Conservation (phyloP, 257 asterid genomes). For the Nicotiana undulata region DNA sequence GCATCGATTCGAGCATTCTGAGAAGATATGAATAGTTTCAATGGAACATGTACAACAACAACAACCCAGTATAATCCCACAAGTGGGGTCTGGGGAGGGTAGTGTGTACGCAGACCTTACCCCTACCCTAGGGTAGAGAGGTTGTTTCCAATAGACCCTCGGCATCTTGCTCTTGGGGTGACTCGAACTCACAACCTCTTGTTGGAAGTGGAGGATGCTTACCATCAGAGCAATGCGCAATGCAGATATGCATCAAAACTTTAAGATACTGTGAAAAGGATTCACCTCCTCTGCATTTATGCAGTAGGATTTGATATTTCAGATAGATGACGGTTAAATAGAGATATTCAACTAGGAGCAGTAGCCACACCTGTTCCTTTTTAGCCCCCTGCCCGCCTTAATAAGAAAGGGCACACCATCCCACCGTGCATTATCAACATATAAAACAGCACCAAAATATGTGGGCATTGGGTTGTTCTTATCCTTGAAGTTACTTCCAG, state of each 20-base stretch:
- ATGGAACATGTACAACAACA: background rate
- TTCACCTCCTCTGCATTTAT: background rate
- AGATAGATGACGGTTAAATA: background rate
- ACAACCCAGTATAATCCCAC: no score
- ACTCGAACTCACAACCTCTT: no score
- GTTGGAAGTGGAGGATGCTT: no score
- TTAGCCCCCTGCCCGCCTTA: conserved; percentile 42
- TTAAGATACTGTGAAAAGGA: background rate
- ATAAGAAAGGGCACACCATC: conserved; percentile 47
- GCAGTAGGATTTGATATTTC: background rate
- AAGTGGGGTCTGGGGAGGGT: no score
- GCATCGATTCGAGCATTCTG: background rate
- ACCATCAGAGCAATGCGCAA: no score
- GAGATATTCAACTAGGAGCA: background rate
- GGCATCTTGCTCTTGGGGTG: no score
- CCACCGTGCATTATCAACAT: conserved; percentile 49
- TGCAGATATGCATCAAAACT: background rate
- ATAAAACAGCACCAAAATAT: conserved; percentile 39
- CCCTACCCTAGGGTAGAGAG: no score
- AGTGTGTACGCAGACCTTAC: no score
- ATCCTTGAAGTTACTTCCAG: conserved; percentile 13
- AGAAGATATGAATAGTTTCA: background rate
- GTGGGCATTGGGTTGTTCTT: conserved; percentile 20
- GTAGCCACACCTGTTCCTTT: conserved; percentile 22
- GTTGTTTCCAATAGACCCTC: no score